Evolutionary conservation across 768 basidiomycete species (phyloP).

Genomic region (Cystofilobasidium ferigula): DNA sequence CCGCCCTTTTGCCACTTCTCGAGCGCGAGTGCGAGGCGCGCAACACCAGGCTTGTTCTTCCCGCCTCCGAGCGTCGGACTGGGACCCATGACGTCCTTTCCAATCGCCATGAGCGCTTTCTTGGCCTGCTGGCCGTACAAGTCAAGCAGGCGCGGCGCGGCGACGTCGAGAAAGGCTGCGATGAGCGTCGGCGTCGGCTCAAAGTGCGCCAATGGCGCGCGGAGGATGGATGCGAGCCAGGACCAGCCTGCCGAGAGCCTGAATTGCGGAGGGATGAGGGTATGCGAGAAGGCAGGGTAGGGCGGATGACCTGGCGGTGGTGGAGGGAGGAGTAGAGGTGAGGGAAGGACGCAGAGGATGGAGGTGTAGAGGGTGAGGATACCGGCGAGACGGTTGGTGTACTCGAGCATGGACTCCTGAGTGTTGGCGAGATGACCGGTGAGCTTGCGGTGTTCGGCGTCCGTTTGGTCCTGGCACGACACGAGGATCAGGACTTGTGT

Average conservation of each 20-base stretch:
- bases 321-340: constrained; percentile 6
- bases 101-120: constrained; percentile 9
- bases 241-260: constrained; percentile 12
- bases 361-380: constrained; percentile 79
- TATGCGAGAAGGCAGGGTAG: constrained; percentile 5
- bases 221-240: constrained; percentile 18
- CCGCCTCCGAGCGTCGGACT: background rate
- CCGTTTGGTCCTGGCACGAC: constrained; percentile 36
- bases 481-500: background rate
- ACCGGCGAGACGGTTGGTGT: constrained; percentile 58
- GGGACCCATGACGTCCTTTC: background rate
- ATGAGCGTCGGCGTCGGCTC: constrained; percentile 12
- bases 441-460: constrained; percentile 40
- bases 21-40: background rate
- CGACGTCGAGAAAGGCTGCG: constrained; percentile 8
- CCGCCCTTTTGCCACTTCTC: constrained; percentile 5
- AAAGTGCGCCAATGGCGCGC: background rate
- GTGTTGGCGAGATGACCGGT: constrained; percentile 36
- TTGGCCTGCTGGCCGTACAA: constrained; percentile 15
- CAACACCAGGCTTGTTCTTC: background rate
- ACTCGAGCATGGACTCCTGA: constrained; percentile 51
- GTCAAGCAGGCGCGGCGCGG: background rate
- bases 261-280: constrained; percentile 11
- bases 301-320: constrained; percentile 14
- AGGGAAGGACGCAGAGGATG: constrained; percentile 45